Evolutionary conservation across 148 eudicot species (phyloP), one percentile per base, ranked within the genome.

Genomic region (Fagopyrum esculentum): DNA sequence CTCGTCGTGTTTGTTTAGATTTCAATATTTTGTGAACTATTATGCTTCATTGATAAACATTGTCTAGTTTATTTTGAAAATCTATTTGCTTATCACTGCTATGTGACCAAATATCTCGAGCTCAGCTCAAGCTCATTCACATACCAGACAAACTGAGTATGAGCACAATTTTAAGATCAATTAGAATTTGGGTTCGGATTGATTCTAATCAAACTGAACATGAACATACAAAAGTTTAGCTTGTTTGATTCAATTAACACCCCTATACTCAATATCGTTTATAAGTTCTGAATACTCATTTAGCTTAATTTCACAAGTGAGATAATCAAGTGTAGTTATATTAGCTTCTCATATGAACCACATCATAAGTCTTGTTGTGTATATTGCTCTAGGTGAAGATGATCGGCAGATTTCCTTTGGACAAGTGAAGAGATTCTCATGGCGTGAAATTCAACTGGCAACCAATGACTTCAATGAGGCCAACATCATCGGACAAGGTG

Each of bases 401-500:
- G 96, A 90, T 49, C 63, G 88, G 45, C 84, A 89, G 74, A 76
- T 86, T 77, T 87, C 93, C 2, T 90, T 90, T 15, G 90, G 97
- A 49, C 98, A 95, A 83, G 86, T 95, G 54, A 83, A 82, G 75
- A 88, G 92, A 76, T 95, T 95, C 78, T 90, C 96, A 30, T 90
- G 90, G 92, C 93, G 97, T 16, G 97, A 92, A 78, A 78, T 95
- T 68, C 96, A 89, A 81, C 83, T 95, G 3, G 93, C 93, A 19
- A 92, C 98, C 7, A 86, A 85, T 61, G 84, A 91, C 76, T 95
- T 95, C 80, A 85, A 82, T 75, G 97, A 92, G 75, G 81, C 77
- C 76, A 92, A 85, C 73, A 70, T 95, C 46, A 89, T 95, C 26
- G 98, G 98, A 63, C 97, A 87, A 83, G 98, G 98, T 64, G 98